Evolutionary conservation across 2,329 filamentous ascomycete species (phyloP).

Genomic region (Triangularia verruculosa): DNA sequence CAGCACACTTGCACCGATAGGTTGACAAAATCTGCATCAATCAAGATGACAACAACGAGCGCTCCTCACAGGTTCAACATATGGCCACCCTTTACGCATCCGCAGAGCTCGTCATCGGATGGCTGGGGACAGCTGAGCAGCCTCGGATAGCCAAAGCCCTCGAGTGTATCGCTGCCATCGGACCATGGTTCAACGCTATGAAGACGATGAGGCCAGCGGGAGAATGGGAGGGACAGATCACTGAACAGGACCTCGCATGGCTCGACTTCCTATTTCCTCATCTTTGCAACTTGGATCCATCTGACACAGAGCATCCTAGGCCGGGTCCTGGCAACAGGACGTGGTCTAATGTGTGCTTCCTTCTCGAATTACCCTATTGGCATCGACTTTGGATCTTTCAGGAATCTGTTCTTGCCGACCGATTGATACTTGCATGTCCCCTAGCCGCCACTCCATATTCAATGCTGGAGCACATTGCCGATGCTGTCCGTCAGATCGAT

Average conservation of each 20-base stretch:
- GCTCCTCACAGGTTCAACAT: not conserved
- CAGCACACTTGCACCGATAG: not conserved
- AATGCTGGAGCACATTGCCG: not conserved
- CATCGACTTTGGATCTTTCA: not conserved
- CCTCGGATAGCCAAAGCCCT: not conserved
- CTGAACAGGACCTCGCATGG: not conserved
- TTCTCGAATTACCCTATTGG: not conserved
- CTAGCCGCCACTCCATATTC: not conserved
- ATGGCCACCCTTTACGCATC: not conserved
- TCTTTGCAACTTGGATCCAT: not conserved
- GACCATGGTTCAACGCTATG: not conserved
- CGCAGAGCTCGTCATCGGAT: not conserved
- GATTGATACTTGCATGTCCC: not conserved
- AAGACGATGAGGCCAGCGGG: not conserved
- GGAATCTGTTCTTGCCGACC: not conserved
- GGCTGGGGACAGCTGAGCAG: not conserved
- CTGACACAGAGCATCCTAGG: not conserved
- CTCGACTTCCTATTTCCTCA: not conserved
- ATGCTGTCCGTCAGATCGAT: not conserved
- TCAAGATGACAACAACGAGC: not conserved
- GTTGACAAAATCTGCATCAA: not conserved
- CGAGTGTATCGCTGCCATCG: not conserved
- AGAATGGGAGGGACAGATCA: not conserved
- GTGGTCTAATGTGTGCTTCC: not conserved
- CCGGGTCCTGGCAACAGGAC: not conserved